These are phyloP conservation scores for Botryotinia calthae DNA, from an alignment of 2,329 filamentous ascomycete species.

Conservation along the genomic window DNA sequence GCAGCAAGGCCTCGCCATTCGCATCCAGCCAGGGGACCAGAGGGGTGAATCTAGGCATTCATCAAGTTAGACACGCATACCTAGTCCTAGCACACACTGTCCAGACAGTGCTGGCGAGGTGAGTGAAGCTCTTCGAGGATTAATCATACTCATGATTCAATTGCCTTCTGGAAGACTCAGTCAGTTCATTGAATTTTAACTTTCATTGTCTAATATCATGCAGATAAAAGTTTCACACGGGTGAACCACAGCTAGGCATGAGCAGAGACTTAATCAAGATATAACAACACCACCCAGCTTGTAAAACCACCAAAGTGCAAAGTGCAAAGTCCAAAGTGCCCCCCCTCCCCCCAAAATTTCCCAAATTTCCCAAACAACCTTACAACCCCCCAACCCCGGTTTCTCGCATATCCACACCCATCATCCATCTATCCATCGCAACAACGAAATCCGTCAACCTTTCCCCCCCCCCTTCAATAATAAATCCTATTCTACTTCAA, in stretches of 20 bases:
- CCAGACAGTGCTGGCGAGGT: not conserved
- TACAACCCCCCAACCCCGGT: not conserved
- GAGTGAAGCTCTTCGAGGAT: not conserved
- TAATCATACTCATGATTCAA: not conserved
- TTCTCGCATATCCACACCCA: conserved; percentile 23
- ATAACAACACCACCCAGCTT: not conserved
- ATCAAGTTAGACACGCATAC: not conserved
- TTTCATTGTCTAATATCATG: not conserved
- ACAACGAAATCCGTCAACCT: conserved; percentile 20
- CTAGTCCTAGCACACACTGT: not conserved
- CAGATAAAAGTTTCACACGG: not conserved
- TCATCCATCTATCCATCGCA: conserved; percentile 17
- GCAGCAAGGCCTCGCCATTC: not conserved
- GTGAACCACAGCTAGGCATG: not conserved
- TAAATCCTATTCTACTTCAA: conserved; percentile 31
- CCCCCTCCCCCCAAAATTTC: not conserved
- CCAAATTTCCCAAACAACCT: not conserved
- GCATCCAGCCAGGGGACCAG: not conserved
- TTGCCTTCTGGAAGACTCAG: not conserved
- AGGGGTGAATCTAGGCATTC: not conserved
- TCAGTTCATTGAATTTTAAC: not conserved
- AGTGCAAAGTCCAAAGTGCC: not conserved
- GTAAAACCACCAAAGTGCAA: not conserved
- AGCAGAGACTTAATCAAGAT: not conserved
- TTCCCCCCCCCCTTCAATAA: conserved; percentile 22